Base-by-base conservation (phyloP, 1,284 basidiomycete genomes). In the Irpex lacteus region DNA sequence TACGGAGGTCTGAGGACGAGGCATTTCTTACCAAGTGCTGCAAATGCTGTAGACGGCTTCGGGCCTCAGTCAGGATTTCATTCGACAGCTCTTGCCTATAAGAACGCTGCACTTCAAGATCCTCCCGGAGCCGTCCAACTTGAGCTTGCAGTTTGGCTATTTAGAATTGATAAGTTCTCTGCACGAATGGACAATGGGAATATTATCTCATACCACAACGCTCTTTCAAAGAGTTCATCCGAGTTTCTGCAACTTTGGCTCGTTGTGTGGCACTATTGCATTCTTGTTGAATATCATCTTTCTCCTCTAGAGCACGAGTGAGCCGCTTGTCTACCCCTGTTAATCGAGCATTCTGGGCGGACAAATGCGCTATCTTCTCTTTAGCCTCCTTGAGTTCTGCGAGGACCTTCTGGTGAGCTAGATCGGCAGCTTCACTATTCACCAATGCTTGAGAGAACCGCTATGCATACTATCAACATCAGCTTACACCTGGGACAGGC, bases 221-320 rank as follows among this genome's bases (percentile, higher is more conserved):
- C 81, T 85, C 86, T 67, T 86, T 87, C 65, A 92, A 77, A 15
- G 86, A 82, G 36, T 79, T 76, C 61, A 88, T 81, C 52, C 88
- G 85, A 1, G 82, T 78, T 68, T 96, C 93, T 6, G 93, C 90
- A 49, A 88, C 77, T 60, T 86, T 84, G 4, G 90, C 86, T 40
- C 89, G 82, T 62, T 90, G 86, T 5, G 85, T 78, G 69, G 96
- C 93, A 59, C 83, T 84, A 61, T 92, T 89, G 26, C 91, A 82
- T 72, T 96, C 92, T 74, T 97, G 94, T 64, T 88, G 87, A 70
- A 93, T 82, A 72, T 98, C 96, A 59, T 98, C 94, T 69, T 86
- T 85, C 74, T 96, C 92, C 70, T 86, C 86, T 59, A 85, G 76
- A 18, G 82, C 82, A 19, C 80, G 75, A 15, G 82, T 82, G n/a